Conservation (phyloP, 345 rosid species). For the Noccaea caerulescens region DNA sequence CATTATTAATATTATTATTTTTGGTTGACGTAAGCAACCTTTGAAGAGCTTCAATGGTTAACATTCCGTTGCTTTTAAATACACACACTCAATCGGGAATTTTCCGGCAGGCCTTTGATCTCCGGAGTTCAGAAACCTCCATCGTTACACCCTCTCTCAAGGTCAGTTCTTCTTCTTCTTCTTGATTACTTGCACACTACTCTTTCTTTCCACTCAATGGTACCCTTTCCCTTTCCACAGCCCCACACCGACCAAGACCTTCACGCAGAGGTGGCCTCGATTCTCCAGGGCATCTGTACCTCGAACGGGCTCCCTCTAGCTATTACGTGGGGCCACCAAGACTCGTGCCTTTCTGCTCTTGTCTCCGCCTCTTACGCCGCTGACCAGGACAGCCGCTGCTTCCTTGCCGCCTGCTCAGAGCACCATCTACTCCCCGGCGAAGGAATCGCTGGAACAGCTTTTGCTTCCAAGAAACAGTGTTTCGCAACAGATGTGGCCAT, state of each 20-base stretch:
- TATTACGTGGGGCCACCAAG: constrained; percentile 77
- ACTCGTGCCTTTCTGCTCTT: constrained; percentile 58
- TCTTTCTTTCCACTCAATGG: constrained; percentile 41
- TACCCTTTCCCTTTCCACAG: constrained; percentile 49
- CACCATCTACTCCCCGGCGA: constrained; percentile 69
- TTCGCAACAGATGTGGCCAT: constrained; percentile 64
- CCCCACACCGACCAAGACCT: constrained; percentile 52
- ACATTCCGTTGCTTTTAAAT: constrained; percentile 24
- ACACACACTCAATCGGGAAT: constrained; percentile 23
- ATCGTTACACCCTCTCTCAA: constrained; percentile 45
- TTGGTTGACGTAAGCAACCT: constrained; percentile 49
- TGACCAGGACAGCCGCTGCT: constrained; percentile 47
- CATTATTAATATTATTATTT: constrained; percentile 25
- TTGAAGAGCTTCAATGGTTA: constrained; percentile 47
- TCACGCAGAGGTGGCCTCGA: constrained; percentile 54
- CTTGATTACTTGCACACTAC: constrained; percentile 14
- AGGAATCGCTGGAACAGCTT: constrained; percentile 83
- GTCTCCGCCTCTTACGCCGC: constrained; percentile 67
- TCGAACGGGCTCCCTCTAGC: constrained; percentile 68
- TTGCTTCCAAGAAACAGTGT: constrained; percentile 58
- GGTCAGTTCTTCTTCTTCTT: constrained; percentile 25
- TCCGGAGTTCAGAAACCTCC: constrained; percentile 64
- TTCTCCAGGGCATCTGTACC: constrained; percentile 62
- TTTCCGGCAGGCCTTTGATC: constrained; percentile 73
- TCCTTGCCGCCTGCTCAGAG: constrained; percentile 74